Base-by-base conservation (phyloP, 1,284 basidiomycete genomes). In the Moesziomyces sp. region DNA sequence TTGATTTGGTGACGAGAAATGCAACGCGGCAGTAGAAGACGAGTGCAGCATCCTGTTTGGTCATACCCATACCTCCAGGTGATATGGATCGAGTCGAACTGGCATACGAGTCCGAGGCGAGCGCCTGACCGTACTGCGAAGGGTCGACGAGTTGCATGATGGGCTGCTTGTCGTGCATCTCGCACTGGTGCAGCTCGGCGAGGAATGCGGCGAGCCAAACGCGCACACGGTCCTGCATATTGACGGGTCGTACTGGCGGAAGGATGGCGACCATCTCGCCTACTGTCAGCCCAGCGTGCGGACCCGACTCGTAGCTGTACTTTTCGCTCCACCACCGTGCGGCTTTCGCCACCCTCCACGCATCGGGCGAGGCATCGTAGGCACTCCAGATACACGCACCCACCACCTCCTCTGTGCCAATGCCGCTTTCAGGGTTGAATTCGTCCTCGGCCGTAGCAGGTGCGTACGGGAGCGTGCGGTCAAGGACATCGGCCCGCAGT, bases 251-350 rank as follows among this genome's bases (percentile, higher is more conserved):
- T 4, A 72, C 57, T 0, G 69, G 69, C 16, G 69, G 69, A 7
- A 72, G 49, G 28, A 72, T 72, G 10, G 69, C 69, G 2, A 72
- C 69, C 55, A 72, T 66, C n/a, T 72, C 69, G 0, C 69, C 69
- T 0, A 72, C 69, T 0, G 69, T 72, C 18, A 66, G 34, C 3
- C 69, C 69, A 5, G 58, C 58, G 11, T 62, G 58, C 18, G 63
- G 63, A 0, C 58, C 68, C 3, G 52, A 47, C 43, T 71, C 69
- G 46, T 66, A 72, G 49, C 51, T 62, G 42, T 55, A 59, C 40
- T 63, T 66, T 34, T 72, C 63, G 30, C 63, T 66, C 63, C 69
- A 72, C 69, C 69, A 66, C 0, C 69, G 44, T 10, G 68, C 63
- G 3, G 63, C 63, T 11, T 63, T 23, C 5, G 63, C 54, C 7